Conservation (phyloP, 139 green algal genomes). For the Chlamydomonas asymmetrica region DNA sequence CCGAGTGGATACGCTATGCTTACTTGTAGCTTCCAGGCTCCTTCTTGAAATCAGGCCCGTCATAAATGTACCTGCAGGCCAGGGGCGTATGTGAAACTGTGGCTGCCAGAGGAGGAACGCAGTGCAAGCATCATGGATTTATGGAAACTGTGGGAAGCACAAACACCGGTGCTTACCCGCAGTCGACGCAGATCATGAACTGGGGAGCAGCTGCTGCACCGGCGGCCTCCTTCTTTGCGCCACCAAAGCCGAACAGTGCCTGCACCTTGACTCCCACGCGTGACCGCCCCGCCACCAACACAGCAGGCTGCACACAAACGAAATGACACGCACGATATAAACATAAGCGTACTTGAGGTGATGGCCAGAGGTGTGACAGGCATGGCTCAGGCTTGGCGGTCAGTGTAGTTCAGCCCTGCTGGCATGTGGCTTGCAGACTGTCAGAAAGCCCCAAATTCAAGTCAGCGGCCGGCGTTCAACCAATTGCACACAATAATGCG, state of each 20-base stretch:
- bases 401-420: background rate
- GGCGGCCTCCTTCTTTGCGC: conserved; percentile 19
- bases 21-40: no score
- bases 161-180: conserved; percentile 1
- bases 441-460: background rate
- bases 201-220: conserved; percentile 11
- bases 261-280: conserved; percentile 14
- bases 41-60: no score
- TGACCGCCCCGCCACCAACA: conserved; percentile 9
- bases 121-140: background rate
- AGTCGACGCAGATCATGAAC: conserved; percentile 38
- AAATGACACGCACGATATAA: no score
- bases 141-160: background rate
- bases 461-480: background rate
- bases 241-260: conserved; percentile 38
- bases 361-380: no score
- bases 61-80: no score
- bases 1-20: no score
- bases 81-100: no score
- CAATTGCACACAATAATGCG: background rate
- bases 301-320: background rate
- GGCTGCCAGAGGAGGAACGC: no score
- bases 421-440: background rate
- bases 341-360: background rate
- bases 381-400: background rate